Evolutionary conservation across 192 early-diverging fungal species (phyloP), one percentile per base, ranked within the genome.

Genomic region (Coemansia sp.): DNA sequence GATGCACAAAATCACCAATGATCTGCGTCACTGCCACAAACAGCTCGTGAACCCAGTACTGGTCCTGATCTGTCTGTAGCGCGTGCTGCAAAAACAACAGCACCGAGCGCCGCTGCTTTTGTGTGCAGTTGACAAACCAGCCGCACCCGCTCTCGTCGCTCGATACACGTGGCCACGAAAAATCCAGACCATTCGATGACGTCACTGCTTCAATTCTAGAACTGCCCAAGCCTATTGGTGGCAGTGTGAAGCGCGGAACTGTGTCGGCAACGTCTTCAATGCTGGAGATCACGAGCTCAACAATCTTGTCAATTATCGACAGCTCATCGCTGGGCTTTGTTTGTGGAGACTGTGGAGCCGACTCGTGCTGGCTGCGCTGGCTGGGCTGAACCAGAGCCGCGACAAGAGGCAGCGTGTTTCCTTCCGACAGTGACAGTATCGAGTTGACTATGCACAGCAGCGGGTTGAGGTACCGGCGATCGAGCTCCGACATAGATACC

Each of bases 71-170:
- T 5, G 62, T 21, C 23, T 60, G 52, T 21, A 68, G 43, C 24
- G 25, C 29, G 21, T 25, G 27, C 24, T 62, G 54, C n/a, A 72
- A 21, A 57, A 72, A 77, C 12, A n/a, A 29, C 10, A 41, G 52
- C 10, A 68, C 62, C 21, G 43, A 24, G 0, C 7, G 50, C n/a
- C 75, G 59, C 23, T 47, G 53, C 5, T 19, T n/a, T 0, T 6
- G 24, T 5, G 37, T 38, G 59, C 69, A 59, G 10, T 67, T 71
- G 50, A 74, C 62, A 9, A 70, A 57, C 77, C 77, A 80, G 8
- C 77, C 72, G 61, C 62, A 70, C 21, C 69, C 67, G 7, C 62
- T n/a, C 53, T 79, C 77, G 23, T 70, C 61, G 55, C 77, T 67
- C 1, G 72, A 57, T 11, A 76, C 64, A 2, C 65, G 67, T 29